Evolutionary conservation across 2,329 filamentous ascomycete species (phyloP), one percentile per base, ranked within the genome.

Genomic region (Penicillium sclerotiorum): DNA sequence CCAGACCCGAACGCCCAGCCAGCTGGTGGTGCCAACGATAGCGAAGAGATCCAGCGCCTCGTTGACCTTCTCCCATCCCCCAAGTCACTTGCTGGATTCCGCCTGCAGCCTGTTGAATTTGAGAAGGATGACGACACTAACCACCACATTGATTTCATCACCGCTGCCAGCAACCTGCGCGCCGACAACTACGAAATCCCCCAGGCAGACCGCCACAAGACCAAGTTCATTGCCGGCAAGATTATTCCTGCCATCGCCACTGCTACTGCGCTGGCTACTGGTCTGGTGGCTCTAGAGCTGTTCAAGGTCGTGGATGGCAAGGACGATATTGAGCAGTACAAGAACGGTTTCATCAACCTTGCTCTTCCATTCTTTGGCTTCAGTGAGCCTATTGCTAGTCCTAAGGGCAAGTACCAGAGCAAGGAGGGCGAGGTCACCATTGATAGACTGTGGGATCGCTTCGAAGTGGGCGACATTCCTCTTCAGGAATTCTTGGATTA

Each of bases 121-220:
- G 91, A 99, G 75, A 99, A 99, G 80, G 94, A 99, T 59, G 94
- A 99, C 64, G 95, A 99, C 72, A 90, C 88, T 43, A 99, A 99
- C 73, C 85, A 94, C 73, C 94, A 99, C 78, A 99, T 99, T 64
- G 94, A 97, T 73, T 99, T 99, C 78, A 97, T 99, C 74, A 95
- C 94, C 7, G 91, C 92, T 1, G 92, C 92, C 58, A 96, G 92
- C 78, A 99, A 99, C 71, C 79, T 99, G 52, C 89, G 95, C 52
- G 94, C 94, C 1, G 88, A 95, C 73, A 99, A 99, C 77, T 99
- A 99, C 82, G 95, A 94, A 73, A 99, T 99, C 60, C 85, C 90
- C 65, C 82, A 86, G 57, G 92, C 94, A 1, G 93, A 99, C 68
- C 84, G 90, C 55, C 94, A 96, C 81, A 95, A 94, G 85, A 99